These are phyloP conservation scores for Annulohypoxylon moriforme DNA, from an alignment of 495 filamentous ascomycete genomes.

Conservation along the genomic window DNA sequence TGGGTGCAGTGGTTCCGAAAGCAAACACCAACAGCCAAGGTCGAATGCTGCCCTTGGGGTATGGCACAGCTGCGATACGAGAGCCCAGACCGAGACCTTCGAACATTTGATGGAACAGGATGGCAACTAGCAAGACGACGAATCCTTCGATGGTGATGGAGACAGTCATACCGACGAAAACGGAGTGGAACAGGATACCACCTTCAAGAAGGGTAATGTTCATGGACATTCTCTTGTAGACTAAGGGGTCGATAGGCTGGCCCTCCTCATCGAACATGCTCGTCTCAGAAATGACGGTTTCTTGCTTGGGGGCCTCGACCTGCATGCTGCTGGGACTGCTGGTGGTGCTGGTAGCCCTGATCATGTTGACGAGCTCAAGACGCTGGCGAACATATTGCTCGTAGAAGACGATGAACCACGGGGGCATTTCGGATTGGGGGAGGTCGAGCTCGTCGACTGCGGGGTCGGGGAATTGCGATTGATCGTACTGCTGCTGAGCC, in stretches of 20 bases:
- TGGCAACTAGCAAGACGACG: conserved; percentile 73
- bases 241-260: conserved; percentile 54
- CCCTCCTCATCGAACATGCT: conserved; percentile 55
- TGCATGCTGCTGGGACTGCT: conserved; percentile 2
- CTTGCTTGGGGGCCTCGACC: conserved; percentile 24
- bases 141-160: conserved; percentile 73
- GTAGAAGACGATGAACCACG: conserved; percentile 67
- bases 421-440: conserved; percentile 61
- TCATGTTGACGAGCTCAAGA: conserved; percentile 61
- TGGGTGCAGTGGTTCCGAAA: conserved; percentile 68
- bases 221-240: conserved; percentile 61
- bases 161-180: conserved; percentile 76
- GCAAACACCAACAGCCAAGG: conserved; percentile 74
- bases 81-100: conserved; percentile 75
- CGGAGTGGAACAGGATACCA: conserved; percentile 69
- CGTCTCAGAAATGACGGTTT: conserved; percentile 44
- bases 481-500: conserved; percentile 53
- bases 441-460: conserved; percentile 46
- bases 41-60: conserved; percentile 58
- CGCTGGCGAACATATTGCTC: conserved; percentile 65
- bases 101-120: conserved; percentile 77
- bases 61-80: conserved; percentile 68
- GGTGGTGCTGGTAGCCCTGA: conserved; percentile 46
- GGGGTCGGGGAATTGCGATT: conserved; percentile 35
- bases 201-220: conserved; percentile 67